Evolutionary conservation across 164 flowering plant genomes (phyloP), one percentile per base, ranked within the genome.

Genomic region (Tinospora cordifolia): DNA sequence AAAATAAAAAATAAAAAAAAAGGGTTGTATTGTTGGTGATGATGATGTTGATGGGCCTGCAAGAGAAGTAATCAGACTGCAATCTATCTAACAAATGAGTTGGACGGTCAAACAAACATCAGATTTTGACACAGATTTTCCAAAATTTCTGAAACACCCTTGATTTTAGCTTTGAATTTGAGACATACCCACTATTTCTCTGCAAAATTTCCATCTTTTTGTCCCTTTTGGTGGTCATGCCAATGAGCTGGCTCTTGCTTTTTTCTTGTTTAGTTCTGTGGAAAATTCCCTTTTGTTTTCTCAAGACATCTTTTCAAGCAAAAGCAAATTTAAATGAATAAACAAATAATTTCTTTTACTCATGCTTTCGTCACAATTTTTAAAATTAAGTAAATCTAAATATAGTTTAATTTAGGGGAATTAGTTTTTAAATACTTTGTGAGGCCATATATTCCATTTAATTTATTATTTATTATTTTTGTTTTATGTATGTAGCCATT

Each of bases 101-200:
- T 47, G 60, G 72, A 62, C 46, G 44, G 59, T 70, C 72, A 70
- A 70, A 62, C 41, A 62, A 63, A 59, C 72, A 30, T 4, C 36
- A 62, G 67, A 70, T 54, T 63, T 46, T 58, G 72, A 62, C 26
- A 63, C 44, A 70, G 41, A 63, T 19, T 41, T 41, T 57, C 21
- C 0, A 41, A 66, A 40, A 66, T 17, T 44, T 1, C 34, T 41
- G 0, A 12, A 14, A 27, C 34, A 24, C 51, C 34, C 51, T 40
- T 19, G 19, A 39, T 39, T 17, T 21, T 13, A 6, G 5, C 9
- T 2, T 15, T 12, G 0, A 40, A 39, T 24, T 8, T 25, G 54
- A 25, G 40, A 60, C 34, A 69, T n/a, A 58, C 19, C 64, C 64
- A 26, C 21, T 19, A 19, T 54, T 39, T 30, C 57, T 22, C 15